Conservation (phyloP, 495 filamentous ascomycete species). For the Patellaria atrata region DNA sequence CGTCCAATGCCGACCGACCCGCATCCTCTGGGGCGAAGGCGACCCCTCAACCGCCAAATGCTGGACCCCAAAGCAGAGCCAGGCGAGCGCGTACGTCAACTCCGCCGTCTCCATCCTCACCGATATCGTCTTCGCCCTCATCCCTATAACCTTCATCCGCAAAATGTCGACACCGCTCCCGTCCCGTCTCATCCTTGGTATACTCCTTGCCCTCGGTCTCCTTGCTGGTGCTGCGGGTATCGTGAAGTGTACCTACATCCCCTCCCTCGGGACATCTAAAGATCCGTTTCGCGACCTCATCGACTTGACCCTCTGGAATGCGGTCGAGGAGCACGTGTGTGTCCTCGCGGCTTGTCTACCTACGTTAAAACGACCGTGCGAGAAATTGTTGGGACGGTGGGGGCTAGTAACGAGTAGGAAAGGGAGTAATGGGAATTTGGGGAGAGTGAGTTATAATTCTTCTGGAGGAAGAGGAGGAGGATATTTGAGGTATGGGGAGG, state of each 20-base stretch:
- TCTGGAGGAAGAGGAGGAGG: too few species aligned
- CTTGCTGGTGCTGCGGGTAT: slow-evolving; percentile 21
- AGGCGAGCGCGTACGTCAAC: slow-evolving; percentile 18
- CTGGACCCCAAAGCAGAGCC: slow-evolving; percentile 5
- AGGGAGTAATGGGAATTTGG: too few species aligned
- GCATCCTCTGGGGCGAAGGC: slow-evolving; percentile 20
- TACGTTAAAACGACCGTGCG: slow-evolving; percentile 20
- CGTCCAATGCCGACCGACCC: slow-evolving; percentile 21
- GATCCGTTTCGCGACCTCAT: slow-evolving; percentile 21
- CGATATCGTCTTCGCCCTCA: slow-evolving; percentile 22
- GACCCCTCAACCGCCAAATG: slow-evolving; percentile 15
- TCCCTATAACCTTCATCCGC: slow-evolving; percentile 26
- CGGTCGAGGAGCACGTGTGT: slow-evolving; percentile 22
- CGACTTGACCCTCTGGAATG: slow-evolving; percentile 19
- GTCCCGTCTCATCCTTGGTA: slow-evolving; percentile 21
- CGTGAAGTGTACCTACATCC: slow-evolving; percentile 19
- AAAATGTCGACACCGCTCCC: slow-evolving; percentile 22
- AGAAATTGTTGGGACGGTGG: slow-evolving; percentile 14
- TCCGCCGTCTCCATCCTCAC: slow-evolving; percentile 20
- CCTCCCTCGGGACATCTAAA: slow-evolving; percentile 15
- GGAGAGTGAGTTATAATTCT: too few species aligned
- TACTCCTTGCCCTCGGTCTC: slow-evolving; percentile 26
- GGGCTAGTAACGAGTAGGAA: not conserved
- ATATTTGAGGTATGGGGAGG: too few species aligned
- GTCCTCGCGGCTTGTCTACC: slow-evolving; percentile 24